These are phyloP conservation scores for Monosporascus ibericus DNA, from an alignment of 2,329 filamentous ascomycete species.

Conservation along the genomic window DNA sequence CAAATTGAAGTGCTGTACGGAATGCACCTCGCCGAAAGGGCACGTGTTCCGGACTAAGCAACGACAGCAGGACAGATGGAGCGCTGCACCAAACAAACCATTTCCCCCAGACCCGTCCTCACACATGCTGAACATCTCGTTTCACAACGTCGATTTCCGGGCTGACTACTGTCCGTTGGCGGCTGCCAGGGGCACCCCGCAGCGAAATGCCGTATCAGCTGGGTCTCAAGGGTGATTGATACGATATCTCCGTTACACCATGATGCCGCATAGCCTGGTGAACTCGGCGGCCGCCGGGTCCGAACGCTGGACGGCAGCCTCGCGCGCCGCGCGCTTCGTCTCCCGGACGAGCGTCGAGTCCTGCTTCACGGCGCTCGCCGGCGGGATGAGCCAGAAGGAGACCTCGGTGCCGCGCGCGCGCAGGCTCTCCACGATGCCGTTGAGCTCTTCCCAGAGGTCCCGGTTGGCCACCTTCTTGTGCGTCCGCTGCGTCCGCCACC, in stretches of 20 bases:
- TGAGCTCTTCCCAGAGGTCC: conserved; percentile 38
- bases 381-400: conserved; percentile 21
- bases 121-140: no score
- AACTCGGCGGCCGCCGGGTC: conserved; percentile 14
- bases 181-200: no score
- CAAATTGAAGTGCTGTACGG: no score
- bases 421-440: conserved; percentile 17
- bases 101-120: no score
- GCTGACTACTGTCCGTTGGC: no score
- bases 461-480: conserved; percentile 29
- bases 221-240: no score
- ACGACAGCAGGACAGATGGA: no score
- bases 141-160: no score
- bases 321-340: conserved; percentile 14
- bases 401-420: conserved; percentile 16
- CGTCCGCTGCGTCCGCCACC: conserved; percentile 28
- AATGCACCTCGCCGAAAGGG: no score
- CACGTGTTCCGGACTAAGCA: no score
- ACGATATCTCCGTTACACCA: conserved; percentile 5
- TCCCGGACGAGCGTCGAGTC: conserved; percentile 14
- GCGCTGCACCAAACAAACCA: no score
- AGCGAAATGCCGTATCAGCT: no score
- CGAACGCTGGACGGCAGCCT: conserved; percentile 9
- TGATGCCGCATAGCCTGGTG: conserved; percentile 19
- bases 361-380: conserved; percentile 6